These are phyloP conservation scores for Phytophthora brassicae DNA, from an alignment of 352 stramenopile species.

Conservation along the genomic window DNA sequence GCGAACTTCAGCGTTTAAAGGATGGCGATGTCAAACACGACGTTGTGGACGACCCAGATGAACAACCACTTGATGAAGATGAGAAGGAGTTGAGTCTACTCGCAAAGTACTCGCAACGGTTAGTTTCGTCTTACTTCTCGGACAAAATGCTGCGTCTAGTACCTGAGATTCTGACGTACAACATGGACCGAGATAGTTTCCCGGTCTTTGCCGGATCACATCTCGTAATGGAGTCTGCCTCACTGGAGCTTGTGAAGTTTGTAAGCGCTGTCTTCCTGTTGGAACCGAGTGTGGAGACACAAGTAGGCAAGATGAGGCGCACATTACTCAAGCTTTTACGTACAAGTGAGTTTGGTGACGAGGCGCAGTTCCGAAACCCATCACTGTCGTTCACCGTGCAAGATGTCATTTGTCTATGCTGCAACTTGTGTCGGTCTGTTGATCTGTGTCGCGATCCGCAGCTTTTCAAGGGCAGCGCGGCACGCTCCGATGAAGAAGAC, in stretches of 20 bases:
- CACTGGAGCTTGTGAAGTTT: conserved; percentile 98
- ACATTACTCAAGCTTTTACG: conserved; percentile 88
- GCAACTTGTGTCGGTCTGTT: conserved; percentile 95
- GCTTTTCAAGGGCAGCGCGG: conserved; percentile 79
- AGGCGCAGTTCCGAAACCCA: conserved; percentile 93
- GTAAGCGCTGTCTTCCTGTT: conserved; percentile 92
- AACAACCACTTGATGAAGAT: conserved; percentile 49
- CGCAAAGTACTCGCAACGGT: conserved; percentile 67
- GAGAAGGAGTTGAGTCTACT: conserved; percentile 55
- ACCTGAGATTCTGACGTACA: conserved; percentile 73
- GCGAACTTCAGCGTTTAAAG: conserved; percentile 26
- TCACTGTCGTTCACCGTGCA: conserved; percentile 95
- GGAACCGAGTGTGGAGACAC: conserved; percentile 89
- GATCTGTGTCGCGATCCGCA: conserved; percentile 95
- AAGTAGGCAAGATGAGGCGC: conserved; percentile 91
- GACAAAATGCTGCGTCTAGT: conserved; percentile 80
- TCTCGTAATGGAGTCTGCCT: conserved; percentile 78
- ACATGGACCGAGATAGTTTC: conserved; percentile 71
- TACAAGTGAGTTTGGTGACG: conserved; percentile 73
- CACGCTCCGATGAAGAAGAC: conserved; percentile 22
- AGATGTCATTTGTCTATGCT: conserved; percentile 97
- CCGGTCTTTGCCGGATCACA: conserved; percentile 86
- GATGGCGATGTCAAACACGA: conserved; percentile 20
- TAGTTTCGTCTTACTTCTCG: conserved; percentile 74
- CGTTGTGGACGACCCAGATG: conserved; percentile 19